phyloP scores from a whole-genome alignment of 495 filamentous ascomycete genomes.

The Chlorociboria aeruginascens region DNA sequence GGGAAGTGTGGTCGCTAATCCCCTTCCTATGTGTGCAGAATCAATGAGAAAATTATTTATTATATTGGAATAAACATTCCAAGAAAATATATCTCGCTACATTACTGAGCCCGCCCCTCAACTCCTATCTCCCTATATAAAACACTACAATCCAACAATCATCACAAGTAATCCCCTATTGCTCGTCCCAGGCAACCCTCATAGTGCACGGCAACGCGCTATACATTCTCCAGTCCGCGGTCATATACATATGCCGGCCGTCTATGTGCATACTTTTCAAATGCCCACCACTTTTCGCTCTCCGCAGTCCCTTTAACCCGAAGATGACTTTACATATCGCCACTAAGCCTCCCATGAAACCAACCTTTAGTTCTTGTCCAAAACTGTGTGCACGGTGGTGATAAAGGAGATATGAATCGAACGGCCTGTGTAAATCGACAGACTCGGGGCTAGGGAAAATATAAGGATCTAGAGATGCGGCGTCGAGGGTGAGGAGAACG shows the following conservation, averaged over 20 bases:
- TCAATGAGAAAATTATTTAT: too few species aligned
- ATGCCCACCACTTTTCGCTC: slow-evolving; percentile 35
- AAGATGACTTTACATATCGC: slow-evolving; percentile 42
- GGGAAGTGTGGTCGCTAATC: too few species aligned
- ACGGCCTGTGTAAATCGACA: slow-evolving; percentile 53
- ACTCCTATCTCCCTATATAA: too few species aligned
- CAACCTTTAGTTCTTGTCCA: slow-evolving; percentile 45
- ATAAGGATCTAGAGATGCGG: slow-evolving; percentile 44
- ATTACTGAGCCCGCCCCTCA: too few species aligned
- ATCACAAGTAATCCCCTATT: background rate
- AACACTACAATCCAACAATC: background rate
- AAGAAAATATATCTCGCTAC: too few species aligned
- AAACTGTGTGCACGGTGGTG: slow-evolving; percentile 48
- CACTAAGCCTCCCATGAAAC: slow-evolving; percentile 48
- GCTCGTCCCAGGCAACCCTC: slow-evolving; percentile 16
- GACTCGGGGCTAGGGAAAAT: slow-evolving; percentile 58
- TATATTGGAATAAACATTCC: too few species aligned
- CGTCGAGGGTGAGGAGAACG: slow-evolving; percentile 44
- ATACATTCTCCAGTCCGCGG: slow-evolving; percentile 58
- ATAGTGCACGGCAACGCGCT: slow-evolving; percentile 58
- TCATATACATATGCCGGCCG: slow-evolving; percentile 57
- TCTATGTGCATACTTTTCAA: slow-evolving; percentile 58
- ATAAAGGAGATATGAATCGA: slow-evolving; percentile 59
- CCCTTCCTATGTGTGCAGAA: too few species aligned
- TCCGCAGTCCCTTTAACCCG: slow-evolving; percentile 28